These are phyloP conservation scores for Cladobotryum protrusum DNA, from an alignment of 2,329 filamentous ascomycete genomes.

Conservation along the genomic window DNA sequence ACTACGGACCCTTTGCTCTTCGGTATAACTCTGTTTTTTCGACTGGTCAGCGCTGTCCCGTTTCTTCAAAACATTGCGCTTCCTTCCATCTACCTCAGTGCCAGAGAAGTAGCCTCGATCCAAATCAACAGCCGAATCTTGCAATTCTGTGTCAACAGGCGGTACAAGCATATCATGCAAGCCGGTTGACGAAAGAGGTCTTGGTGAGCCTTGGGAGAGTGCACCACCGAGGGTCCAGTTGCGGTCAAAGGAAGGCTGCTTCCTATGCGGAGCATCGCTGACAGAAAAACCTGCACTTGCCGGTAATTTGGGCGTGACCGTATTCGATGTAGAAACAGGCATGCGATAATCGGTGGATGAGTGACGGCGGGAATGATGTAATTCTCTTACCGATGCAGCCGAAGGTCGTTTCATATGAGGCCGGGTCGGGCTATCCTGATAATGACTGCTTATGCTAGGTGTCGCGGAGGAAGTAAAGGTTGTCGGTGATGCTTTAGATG, in stretches of 20 bases:
- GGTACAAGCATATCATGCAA: slow-evolving; percentile 38
- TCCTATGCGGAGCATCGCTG: slow-evolving; percentile 46
- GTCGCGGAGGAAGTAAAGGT: slow-evolving; percentile 36
- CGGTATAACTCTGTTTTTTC: slow-evolving; percentile 68
- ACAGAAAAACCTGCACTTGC: slow-evolving; percentile 38
- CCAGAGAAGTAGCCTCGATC: slow-evolving; percentile 94
- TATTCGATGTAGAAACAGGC: slow-evolving; percentile 16
- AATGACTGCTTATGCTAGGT: slow-evolving; percentile 21
- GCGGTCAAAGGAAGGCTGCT: slow-evolving; percentile 63
- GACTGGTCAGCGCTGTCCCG: slow-evolving; percentile 59
- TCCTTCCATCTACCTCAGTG: slow-evolving; percentile 70
- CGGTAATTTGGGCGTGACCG: slow-evolving; percentile 33
- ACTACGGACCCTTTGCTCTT: slow-evolving; percentile 64
- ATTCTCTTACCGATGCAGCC: slow-evolving; percentile 72
- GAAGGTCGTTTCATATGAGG: slow-evolving; percentile 59
- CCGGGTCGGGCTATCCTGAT: slow-evolving; percentile 41
- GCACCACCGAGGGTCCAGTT: slow-evolving; percentile 61
- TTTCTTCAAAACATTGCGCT: slow-evolving; percentile 76
- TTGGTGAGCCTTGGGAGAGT: slow-evolving; percentile 31
- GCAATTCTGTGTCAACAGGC: slow-evolving; percentile 32
- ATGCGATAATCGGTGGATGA: slow-evolving; percentile 73
- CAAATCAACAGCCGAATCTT: slow-evolving; percentile 53
- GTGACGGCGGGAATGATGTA: slow-evolving; percentile 79
- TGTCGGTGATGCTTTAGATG: slow-evolving; percentile 42
- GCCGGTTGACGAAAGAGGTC: slow-evolving; percentile 49